These are phyloP conservation scores for Gastrolobium bilobum DNA, from an alignment of 306 rosid genomes.

Conservation along the genomic window DNA sequence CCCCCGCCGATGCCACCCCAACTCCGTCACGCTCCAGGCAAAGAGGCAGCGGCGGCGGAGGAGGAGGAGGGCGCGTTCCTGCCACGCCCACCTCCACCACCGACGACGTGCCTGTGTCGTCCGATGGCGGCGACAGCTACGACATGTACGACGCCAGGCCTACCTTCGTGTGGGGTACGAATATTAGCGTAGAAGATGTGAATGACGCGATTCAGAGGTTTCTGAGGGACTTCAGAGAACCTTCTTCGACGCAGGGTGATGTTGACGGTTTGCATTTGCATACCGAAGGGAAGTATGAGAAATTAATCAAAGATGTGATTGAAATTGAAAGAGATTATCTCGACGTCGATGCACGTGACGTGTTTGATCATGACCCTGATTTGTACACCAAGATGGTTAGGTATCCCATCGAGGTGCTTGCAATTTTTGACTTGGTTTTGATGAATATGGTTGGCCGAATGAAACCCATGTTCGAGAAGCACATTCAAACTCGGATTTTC, in stretches of 20 bases:
- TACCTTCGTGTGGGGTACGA: slow-evolving; percentile 94
- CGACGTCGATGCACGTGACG: slow-evolving; percentile 82
- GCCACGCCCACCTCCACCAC: slow-evolving; percentile 83
- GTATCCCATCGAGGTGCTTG: slow-evolving; percentile 96
- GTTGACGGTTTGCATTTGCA: slow-evolving; percentile 51
- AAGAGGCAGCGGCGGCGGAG: slow-evolving; percentile 21
- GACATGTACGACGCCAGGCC: slow-evolving; percentile 84
- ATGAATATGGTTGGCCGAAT: slow-evolving; percentile 89
- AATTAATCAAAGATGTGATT: slow-evolving; percentile 68
- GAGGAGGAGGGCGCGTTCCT: slow-evolving; percentile 44
- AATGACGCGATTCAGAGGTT: slow-evolving; percentile 84
- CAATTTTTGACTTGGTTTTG: slow-evolving; percentile 92
- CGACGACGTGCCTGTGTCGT: slow-evolving; percentile 71
- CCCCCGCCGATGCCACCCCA: slow-evolving; percentile 77
- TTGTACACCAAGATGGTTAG: slow-evolving; percentile 93
- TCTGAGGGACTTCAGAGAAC: slow-evolving; percentile 75
- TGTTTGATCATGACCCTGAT: slow-evolving; percentile 89
- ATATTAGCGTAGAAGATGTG: slow-evolving; percentile 94
- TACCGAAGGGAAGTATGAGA: slow-evolving; percentile 82
- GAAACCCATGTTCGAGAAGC: slow-evolving; percentile 86
- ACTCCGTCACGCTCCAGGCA: slow-evolving; percentile 64
- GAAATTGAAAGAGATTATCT: slow-evolving; percentile 86
- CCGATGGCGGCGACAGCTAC: slow-evolving; percentile 87
- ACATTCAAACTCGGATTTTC: slow-evolving; percentile 89
- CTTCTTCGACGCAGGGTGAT: slow-evolving; percentile 62